Conservation (phyloP, 1,284 basidiomycete genomes). For the Fistulinella cinereoalba region DNA sequence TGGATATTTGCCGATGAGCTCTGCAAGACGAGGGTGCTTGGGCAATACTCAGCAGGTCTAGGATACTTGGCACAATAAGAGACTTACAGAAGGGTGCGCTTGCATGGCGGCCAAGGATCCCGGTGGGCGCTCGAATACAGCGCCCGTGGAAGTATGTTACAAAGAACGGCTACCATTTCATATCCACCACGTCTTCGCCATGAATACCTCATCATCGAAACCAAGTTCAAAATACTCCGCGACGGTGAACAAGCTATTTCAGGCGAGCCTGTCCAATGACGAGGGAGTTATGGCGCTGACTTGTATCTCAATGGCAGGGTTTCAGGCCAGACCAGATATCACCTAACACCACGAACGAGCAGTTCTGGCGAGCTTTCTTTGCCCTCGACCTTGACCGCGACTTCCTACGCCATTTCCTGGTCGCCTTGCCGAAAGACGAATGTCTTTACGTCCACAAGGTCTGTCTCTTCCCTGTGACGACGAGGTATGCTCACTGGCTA, state of each 20-base stretch:
- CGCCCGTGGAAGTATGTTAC: too few relatives aligned
- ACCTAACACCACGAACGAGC: slow-evolving; percentile 34
- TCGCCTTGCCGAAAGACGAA: slow-evolving; percentile 37
- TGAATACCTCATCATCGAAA: slow-evolving; percentile 13
- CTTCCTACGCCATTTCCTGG: slow-evolving; percentile 38
- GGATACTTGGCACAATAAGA: neutral
- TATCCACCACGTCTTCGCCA: slow-evolving; percentile 6
- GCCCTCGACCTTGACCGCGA: slow-evolving; percentile 47
- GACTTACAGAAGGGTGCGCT: slow-evolving; percentile 28
- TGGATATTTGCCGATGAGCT: slow-evolving; percentile 51
- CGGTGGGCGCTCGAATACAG: too few relatives aligned
- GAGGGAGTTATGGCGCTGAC: neutral
- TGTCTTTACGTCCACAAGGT: slow-evolving; percentile 46
- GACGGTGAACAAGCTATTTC: slow-evolving; percentile 26
- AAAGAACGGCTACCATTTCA: too few relatives aligned
- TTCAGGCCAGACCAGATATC: slow-evolving; percentile 38
- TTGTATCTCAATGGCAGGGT: slow-evolving; percentile 34
- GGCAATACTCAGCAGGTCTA: slow-evolving; percentile 2
- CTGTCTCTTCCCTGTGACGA: slow-evolving; percentile 7
- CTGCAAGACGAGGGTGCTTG: slow-evolving; percentile 21
- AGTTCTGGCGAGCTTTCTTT: slow-evolving; percentile 52
- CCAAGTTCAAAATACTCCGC: slow-evolving; percentile 21
- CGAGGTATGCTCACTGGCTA: slow-evolving; percentile 4
- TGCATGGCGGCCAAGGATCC: slow-evolving; percentile 20
- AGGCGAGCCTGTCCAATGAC: slow-evolving; percentile 16